A percentile compares a stretch with the other conserved stretches of the same genome.
These are phyloP conservation scores for Toxicodendron radicans DNA, from an alignment of 345 rosid genomes.

Conservation along the genomic window DNA sequence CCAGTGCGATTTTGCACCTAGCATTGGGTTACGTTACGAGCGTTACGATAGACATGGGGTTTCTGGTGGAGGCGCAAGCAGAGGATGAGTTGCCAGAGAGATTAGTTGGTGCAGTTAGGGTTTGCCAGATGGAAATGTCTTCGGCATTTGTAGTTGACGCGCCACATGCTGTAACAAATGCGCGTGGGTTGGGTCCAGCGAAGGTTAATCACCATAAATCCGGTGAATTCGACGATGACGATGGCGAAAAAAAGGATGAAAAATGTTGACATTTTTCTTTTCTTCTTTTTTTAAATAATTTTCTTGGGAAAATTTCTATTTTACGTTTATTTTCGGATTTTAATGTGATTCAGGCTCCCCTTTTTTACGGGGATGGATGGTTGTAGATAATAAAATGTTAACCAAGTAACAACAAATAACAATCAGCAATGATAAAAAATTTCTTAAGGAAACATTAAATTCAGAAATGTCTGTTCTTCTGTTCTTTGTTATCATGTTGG, in stretches of 20 bases:
- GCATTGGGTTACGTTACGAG: slow-evolving; percentile 77
- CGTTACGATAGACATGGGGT: slow-evolving; percentile 89
- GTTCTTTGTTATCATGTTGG: neutral
- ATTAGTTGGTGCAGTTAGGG: slow-evolving; percentile 78
- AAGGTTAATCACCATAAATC: slow-evolving; percentile 62
- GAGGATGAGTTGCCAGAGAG: slow-evolving; percentile 88
- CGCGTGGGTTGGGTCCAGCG: slow-evolving; percentile 46
- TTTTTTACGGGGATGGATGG: slow-evolving; percentile 20
- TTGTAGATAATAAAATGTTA: slow-evolving; percentile 27
- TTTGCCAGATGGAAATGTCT: slow-evolving; percentile 88
- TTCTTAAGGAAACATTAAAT: neutral
- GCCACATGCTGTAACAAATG: slow-evolving; percentile 10
- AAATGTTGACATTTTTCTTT: slow-evolving; percentile 2
- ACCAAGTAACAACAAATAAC: slow-evolving; percentile 19
- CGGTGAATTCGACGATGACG: slow-evolving; percentile 38
- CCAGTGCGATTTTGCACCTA: slow-evolving; percentile 66
- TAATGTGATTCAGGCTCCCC: neutral
- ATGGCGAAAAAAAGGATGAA: neutral
- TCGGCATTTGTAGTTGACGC: slow-evolving; percentile 59
- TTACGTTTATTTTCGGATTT: neutral
- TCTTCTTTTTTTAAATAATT: neutral
- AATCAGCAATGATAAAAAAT: neutral
- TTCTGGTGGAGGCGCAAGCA: slow-evolving; percentile 72
- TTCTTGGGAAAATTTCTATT: neutral
- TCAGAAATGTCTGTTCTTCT: neutral